Evolutionary conservation across 495 filamentous ascomycete species (phyloP), one percentile per base, ranked within the genome.

Genomic region (Trypethelium eluteriae): DNA sequence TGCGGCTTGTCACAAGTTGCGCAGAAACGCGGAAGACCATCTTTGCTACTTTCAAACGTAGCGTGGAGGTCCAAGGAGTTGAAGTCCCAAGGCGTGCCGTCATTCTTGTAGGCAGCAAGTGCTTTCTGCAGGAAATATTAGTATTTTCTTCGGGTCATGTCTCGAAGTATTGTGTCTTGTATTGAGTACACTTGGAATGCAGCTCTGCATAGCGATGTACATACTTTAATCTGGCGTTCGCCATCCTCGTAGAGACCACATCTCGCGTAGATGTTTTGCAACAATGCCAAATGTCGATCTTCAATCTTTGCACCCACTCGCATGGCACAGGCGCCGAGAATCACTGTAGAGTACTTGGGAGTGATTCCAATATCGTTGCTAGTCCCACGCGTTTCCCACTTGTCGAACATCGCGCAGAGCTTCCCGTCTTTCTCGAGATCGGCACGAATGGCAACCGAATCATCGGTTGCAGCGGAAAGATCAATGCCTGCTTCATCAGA

Each of bases 401-500:
- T 25, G 6, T 62, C 32, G 59, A 36, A 62, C 59, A 36, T 10
- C 4, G 6, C 4, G 32, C 59, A 35, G n/a, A 62, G 59, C 14
- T 14, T 36, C 10, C 59, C 59, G 25, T 62, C 32, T 53, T 53
- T 53, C 16, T 62, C 32, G 6, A 62, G 59, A 7, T 9, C 11
- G 16, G 11, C 6, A 34, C 59, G 59, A 62, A 6, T 62, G 12
- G 32, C 59, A 12, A 14, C 59, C 16, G 59, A 18, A 41, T 36
- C 59, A 11, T 62, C 59, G 59, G 14, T 6, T 12, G n/a, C 49
- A 18, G 14, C 5, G 5, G 16, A 53, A 18, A 5, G 5, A 5
- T 53, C 49, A 5, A 70, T 11, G 39, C 68, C 68, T 6, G 44
- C 59, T 32, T 67, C 67, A 6, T 38, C 32, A 39, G 59, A 9